Conservation (phyloP, 2,329 filamentous ascomycete genomes). For the Aspergillus oerlinghausenensis region DNA sequence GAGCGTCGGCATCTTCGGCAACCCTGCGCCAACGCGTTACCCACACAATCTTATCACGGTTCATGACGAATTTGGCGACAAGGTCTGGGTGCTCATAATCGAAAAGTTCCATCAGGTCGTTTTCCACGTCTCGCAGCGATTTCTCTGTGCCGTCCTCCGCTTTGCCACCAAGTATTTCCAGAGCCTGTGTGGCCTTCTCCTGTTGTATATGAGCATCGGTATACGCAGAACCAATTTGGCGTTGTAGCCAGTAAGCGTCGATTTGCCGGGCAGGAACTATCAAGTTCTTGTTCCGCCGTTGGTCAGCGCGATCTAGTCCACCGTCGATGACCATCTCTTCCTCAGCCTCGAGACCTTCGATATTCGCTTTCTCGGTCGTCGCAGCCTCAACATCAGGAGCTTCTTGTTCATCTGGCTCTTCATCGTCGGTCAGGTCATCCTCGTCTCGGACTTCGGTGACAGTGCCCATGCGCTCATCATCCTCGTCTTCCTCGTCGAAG, state of each 20-base stretch:
- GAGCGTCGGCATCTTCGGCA: slow-evolving; percentile 69
- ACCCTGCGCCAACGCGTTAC: slow-evolving; percentile 80
- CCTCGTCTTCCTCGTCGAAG: slow-evolving; percentile 87
- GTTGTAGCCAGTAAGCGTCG: slow-evolving; percentile 94
- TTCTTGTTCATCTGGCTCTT: slow-evolving; percentile 64
- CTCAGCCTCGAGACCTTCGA: slow-evolving; percentile 44
- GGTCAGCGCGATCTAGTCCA: slow-evolving; percentile 44
- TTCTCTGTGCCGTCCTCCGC: slow-evolving; percentile 73
- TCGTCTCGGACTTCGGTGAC: slow-evolving; percentile 81
- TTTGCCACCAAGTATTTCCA: slow-evolving; percentile 75
- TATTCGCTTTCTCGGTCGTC: slow-evolving; percentile 31
- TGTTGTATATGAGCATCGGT: slow-evolving; percentile 89
- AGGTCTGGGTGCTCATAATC: slow-evolving; percentile 95
- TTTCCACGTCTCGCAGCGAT: slow-evolving; percentile 87
- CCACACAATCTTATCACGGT: slow-evolving; percentile 93
- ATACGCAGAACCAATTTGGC: slow-evolving; percentile 84
- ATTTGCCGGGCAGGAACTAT: slow-evolving; percentile 81
- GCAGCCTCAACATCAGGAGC: slow-evolving; percentile 48
- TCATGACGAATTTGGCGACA: slow-evolving; percentile 84
- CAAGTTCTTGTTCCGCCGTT: slow-evolving; percentile 43
- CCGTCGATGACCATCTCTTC: slow-evolving; percentile 84
- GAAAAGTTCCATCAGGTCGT: slow-evolving; percentile 96
- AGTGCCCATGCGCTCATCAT: slow-evolving; percentile 72
- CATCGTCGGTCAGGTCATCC: slow-evolving; percentile 72
- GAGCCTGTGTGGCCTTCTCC: slow-evolving; percentile 80